phyloP scores from a whole-genome alignment of 495 filamentous ascomycete species.

The Xylona heveae region DNA sequence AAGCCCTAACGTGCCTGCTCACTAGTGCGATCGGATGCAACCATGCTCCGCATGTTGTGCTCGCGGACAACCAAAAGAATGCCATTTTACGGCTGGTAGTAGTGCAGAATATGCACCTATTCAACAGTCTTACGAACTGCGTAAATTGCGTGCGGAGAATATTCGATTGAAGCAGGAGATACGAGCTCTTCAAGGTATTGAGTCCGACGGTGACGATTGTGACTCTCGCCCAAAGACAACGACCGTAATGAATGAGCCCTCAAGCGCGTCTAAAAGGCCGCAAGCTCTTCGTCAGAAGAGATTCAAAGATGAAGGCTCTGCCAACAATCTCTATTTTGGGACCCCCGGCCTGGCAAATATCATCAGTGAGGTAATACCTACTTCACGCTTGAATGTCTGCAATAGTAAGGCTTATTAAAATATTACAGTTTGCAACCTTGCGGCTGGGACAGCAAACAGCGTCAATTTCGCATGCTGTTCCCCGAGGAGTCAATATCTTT shows the following conservation, averaged over 20 bases:
- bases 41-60: constrained; percentile 1
- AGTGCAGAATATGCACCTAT: constrained; percentile 1
- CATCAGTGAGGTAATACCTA: constrained; percentile 1
- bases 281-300: neutral
- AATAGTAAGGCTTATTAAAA: too few relatives aligned
- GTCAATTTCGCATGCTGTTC: neutral
- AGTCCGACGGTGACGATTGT: neutral
- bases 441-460: neutral
- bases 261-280: too few relatives aligned
- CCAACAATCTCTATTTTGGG: constrained; percentile 1
- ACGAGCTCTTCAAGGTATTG: neutral
- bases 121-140: constrained; percentile 1
- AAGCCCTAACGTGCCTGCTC: neutral
- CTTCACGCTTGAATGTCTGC: too few relatives aligned
- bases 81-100: neutral
- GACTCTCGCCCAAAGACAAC: neutral
- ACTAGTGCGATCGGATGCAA: constrained; percentile 1
- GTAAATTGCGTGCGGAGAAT: constrained; percentile 1
- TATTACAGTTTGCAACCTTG: constrained; percentile 1
- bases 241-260: too few relatives aligned
- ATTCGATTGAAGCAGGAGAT: neutral
- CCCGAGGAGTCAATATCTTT: constrained; percentile 2
- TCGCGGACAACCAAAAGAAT: neutral
- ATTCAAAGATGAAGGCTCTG: neutral
- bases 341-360: constrained; percentile 1